phyloP scores from a whole-genome alignment of 2,329 filamentous ascomycete genomes.

The Penicillium sp. region DNA sequence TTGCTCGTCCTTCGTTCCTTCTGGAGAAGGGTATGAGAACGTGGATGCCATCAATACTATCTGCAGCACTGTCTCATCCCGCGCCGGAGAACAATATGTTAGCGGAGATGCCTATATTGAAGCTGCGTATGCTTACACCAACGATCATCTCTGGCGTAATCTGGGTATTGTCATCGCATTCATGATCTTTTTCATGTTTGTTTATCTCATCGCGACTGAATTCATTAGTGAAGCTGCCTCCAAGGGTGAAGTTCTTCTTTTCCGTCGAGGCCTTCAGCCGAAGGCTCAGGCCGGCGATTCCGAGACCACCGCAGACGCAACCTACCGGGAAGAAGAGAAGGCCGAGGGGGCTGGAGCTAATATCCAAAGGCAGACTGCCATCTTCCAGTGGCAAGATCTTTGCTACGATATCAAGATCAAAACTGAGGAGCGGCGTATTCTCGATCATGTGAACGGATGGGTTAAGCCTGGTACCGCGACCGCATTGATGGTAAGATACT shows the following conservation, averaged over 20 bases:
- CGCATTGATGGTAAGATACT: conserved; percentile 66
- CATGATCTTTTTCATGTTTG: conserved; percentile 4
- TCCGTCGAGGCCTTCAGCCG: conserved; percentile 3
- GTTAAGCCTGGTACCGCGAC: conserved; percentile 89
- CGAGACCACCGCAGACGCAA: background rate
- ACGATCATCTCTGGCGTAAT: conserved; percentile 6
- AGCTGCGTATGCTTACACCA: background rate
- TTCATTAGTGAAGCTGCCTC: conserved; percentile 26
- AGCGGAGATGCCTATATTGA: background rate
- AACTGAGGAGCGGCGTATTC: conserved; percentile 67
- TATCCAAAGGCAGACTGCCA: background rate
- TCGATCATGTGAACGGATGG: conserved; percentile 87
- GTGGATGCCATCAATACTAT: background rate
- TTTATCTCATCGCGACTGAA: conserved; percentile 27
- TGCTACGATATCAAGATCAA: conserved; percentile 76
- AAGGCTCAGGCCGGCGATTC: background rate
- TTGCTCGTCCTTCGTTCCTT: background rate
- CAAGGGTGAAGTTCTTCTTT: conserved; percentile 32
- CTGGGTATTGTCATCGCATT: conserved; percentile 9
- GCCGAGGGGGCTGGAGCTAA: background rate
- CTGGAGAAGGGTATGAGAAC: background rate
- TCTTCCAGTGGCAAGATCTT: conserved; percentile 51
- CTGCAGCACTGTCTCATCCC: conserved; percentile 25
- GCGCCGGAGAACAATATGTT: background rate
- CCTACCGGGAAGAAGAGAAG: background rate